These are phyloP conservation scores for Lachnellula occidentalis DNA, from an alignment of 2,329 filamentous ascomycete genomes.

Conservation along the genomic window DNA sequence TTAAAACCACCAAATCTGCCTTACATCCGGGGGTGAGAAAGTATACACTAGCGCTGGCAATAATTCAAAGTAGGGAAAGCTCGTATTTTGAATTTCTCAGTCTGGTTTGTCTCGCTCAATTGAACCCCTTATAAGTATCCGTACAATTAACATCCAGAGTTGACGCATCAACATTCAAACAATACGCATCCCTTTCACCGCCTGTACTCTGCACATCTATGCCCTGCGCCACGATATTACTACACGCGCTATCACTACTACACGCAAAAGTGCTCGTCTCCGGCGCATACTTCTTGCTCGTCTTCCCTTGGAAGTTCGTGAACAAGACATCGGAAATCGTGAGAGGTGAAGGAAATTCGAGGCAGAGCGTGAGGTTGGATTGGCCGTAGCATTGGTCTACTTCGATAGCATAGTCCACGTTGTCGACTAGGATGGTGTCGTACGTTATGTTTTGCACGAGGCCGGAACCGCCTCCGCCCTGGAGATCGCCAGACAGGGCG, in stretches of 20 bases:
- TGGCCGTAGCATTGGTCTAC: constrained; percentile 63
- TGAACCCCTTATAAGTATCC: constrained; percentile 23
- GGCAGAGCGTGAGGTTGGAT: constrained; percentile 56
- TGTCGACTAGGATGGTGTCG: constrained; percentile 52
- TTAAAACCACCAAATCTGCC: too few relatives aligned
- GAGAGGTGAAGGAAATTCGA: constrained; percentile 47
- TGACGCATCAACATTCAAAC: constrained; percentile 38
- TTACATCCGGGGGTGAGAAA: too few relatives aligned
- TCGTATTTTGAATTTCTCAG: neutral
- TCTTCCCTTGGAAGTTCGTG: constrained; percentile 51
- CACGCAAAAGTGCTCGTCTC: constrained; percentile 43
- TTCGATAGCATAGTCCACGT: constrained; percentile 61
- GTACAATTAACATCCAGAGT: constrained; percentile 34
- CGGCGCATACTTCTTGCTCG: constrained; percentile 39
- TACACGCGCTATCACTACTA: constrained; percentile 41
- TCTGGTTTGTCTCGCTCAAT: constrained; percentile 11
- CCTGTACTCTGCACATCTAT: constrained; percentile 44
- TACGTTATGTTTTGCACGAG: constrained; percentile 63
- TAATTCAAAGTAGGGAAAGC: neutral
- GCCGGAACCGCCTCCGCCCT: constrained; percentile 60
- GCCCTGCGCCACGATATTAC: constrained; percentile 42
- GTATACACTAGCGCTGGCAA: too few relatives aligned
- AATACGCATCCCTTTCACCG: constrained; percentile 39
- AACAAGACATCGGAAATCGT: constrained; percentile 53
- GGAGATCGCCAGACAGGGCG: constrained; percentile 52